Conservation (phyloP, 208 protist species). For the Leishmania braziliensis region DNA sequence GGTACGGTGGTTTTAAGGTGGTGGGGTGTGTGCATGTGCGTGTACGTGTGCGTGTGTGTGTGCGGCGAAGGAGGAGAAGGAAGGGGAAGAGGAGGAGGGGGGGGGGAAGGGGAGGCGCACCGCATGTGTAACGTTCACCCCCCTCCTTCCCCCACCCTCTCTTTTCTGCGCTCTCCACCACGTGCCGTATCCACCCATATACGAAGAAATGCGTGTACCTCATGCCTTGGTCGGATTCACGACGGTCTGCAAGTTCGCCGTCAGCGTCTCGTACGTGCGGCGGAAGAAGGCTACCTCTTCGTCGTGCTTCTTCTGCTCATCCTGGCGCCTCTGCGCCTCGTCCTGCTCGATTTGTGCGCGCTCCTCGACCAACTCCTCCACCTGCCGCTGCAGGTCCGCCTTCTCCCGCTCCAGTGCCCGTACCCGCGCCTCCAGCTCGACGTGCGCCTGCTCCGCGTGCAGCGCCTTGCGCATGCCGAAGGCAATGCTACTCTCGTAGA, state of each 20-base stretch:
- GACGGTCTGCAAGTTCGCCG: slow-evolving; percentile 90
- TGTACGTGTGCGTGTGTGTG: not conserved
- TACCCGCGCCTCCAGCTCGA: slow-evolving; percentile 94
- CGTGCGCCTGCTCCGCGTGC: slow-evolving; percentile 96
- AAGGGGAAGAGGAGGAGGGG: slow-evolving; percentile 11
- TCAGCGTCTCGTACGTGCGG: slow-evolving; percentile 95
- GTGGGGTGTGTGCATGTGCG: not conserved
- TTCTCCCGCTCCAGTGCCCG: slow-evolving; percentile 94
- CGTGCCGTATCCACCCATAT: not conserved
- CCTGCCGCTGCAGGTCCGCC: slow-evolving; percentile 92
- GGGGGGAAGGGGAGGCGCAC: not conserved
- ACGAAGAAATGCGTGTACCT: not conserved
- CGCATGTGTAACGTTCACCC: not conserved
- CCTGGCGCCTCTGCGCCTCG: slow-evolving; percentile 89
- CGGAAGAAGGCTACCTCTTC: slow-evolving; percentile 98
- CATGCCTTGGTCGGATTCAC: slow-evolving; percentile 85
- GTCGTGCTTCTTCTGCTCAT: slow-evolving; percentile 95
- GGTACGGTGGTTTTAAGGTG: not conserved
- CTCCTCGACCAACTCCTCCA: slow-evolving; percentile 72
- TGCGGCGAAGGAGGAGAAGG: not conserved
- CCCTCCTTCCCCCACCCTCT: not conserved
- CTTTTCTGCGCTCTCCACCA: not conserved
- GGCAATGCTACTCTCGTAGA: slow-evolving; percentile 90
- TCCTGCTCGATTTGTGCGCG: slow-evolving; percentile 90
- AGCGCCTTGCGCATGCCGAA: slow-evolving; percentile 98